Evolutionary conservation across 192 early-diverging fungal genomes (phyloP).

Genomic region (Mortierella alpina): DNA sequence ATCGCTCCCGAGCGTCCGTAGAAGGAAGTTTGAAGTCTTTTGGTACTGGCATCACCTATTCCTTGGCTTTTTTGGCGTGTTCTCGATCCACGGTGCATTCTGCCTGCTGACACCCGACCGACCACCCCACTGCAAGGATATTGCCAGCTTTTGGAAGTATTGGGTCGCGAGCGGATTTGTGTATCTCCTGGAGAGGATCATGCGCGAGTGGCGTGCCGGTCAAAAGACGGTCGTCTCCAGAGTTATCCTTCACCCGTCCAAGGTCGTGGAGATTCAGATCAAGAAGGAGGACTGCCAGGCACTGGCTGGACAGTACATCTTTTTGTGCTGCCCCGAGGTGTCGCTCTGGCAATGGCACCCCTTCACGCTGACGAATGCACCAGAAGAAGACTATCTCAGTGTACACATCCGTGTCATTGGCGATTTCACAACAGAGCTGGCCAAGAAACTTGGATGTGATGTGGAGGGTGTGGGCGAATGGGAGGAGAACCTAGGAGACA

Average conservation of each 20-base stretch:
- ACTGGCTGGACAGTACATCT: conserved; percentile 80
- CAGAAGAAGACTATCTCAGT: conserved; percentile 81
- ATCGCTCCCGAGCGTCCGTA: conserved; percentile 64
- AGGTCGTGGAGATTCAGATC: conserved; percentile 75
- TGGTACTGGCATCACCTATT: conserved; percentile 85
- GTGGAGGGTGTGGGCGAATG: conserved; percentile 38
- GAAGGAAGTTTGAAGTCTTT: conserved; percentile 76
- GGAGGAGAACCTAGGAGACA: conserved; percentile 45
- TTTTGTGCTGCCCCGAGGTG: conserved; percentile 76
- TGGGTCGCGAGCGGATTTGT: conserved; percentile 61
- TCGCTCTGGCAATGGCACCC: conserved; percentile 82
- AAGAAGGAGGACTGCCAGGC: conserved; percentile 60
- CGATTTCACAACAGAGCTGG: conserved; percentile 74
- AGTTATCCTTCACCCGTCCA: conserved; percentile 80
- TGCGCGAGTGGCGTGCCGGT: conserved; percentile 66
- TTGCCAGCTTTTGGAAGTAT: conserved; percentile 68
- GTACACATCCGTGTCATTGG: conserved; percentile 81
- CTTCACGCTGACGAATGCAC: conserved; percentile 77
- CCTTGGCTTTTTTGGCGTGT: conserved; percentile 69
- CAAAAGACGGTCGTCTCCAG: conserved; percentile 68
- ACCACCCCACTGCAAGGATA: conserved; percentile 53
- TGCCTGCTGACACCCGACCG: conserved; percentile 60
- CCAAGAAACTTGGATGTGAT: conserved; percentile 71
- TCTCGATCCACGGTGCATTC: conserved; percentile 75
- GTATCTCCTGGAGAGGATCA: conserved; percentile 70